Conservation (phyloP, 78 protist genomes). For the Tieghemostelium lacteum region DNA sequence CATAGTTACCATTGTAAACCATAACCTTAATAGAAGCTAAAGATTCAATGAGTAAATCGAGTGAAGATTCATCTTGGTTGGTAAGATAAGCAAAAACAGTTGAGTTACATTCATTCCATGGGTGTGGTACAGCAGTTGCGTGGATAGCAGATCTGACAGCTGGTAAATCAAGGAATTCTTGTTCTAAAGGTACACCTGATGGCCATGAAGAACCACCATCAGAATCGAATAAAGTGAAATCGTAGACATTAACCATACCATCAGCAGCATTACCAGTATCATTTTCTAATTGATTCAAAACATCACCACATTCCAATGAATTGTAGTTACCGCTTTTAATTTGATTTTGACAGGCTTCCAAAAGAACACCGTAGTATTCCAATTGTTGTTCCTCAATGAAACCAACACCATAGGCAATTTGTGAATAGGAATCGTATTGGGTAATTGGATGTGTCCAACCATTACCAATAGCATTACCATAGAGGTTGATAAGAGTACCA, state of each 20-base stretch:
- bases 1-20: conserved; percentile 62
- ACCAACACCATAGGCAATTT: conserved; percentile 20
- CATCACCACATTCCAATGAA: conserved; percentile 53
- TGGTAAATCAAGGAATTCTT: not conserved
- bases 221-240: conserved; percentile 41
- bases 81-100: not conserved
- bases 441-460: conserved; percentile 68
- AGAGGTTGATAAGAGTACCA: conserved; percentile 4
- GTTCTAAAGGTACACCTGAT: not conserved
- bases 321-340: not conserved
- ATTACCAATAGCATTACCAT: conserved; percentile 62
- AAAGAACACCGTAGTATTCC: not conserved
- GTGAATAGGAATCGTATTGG: conserved; percentile 34
- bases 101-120: conserved; percentile 45
- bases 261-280: conserved; percentile 38
- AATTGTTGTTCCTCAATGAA: conserved; percentile 10
- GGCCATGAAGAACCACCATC: conserved; percentile 57
- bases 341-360: conserved; percentile 32
- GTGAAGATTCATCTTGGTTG: conserved; percentile 41
- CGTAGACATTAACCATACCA: conserved; percentile 45
- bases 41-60: conserved; percentile 17
- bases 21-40: conserved; percentile 3
- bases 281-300: not conserved
- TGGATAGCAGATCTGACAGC: conserved; percentile 42
- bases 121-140: not conserved